phyloP scores from a whole-genome alignment of 805 yeast species.

The Ogataea zsoltii region DNA sequence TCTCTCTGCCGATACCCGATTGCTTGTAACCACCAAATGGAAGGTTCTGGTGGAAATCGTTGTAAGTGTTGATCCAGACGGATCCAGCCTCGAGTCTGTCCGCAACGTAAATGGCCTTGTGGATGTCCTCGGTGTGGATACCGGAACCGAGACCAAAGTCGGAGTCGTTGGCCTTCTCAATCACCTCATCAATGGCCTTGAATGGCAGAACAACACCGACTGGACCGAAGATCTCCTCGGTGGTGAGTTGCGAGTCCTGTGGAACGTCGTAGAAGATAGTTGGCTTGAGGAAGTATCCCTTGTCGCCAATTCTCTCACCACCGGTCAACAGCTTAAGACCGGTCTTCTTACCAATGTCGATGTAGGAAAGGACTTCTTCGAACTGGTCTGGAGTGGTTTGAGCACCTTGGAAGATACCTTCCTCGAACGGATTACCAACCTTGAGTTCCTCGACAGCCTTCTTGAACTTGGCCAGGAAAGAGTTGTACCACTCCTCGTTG shows the following conservation, averaged over 20 bases:
- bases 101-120: constrained; percentile 67
- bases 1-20: constrained; percentile 73
- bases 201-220: constrained; percentile 77
- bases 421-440: constrained; percentile 81
- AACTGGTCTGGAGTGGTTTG: constrained; percentile 70
- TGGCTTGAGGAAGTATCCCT: constrained; percentile 76
- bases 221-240: constrained; percentile 93
- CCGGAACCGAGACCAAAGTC: constrained; percentile 88
- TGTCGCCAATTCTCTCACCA: constrained; percentile 72
- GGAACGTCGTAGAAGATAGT: constrained; percentile 83
- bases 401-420: constrained; percentile 70
- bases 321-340: constrained; percentile 78
- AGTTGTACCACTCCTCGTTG: constrained; percentile 62
- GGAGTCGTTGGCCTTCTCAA: constrained; percentile 72
- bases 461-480: constrained; percentile 59
- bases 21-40: constrained; percentile 74
- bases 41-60: constrained; percentile 64
- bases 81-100: constrained; percentile 75
- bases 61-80: constrained; percentile 76
- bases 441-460: constrained; percentile 49
- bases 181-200: constrained; percentile 69
- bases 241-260: constrained; percentile 71
- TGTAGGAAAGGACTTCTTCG: constrained; percentile 62
- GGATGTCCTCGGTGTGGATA: constrained; percentile 70
- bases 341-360: constrained; percentile 62